phyloP scores from a whole-genome alignment of 768 basidiomycete genomes.

The Cubamyces lactineus region DNA sequence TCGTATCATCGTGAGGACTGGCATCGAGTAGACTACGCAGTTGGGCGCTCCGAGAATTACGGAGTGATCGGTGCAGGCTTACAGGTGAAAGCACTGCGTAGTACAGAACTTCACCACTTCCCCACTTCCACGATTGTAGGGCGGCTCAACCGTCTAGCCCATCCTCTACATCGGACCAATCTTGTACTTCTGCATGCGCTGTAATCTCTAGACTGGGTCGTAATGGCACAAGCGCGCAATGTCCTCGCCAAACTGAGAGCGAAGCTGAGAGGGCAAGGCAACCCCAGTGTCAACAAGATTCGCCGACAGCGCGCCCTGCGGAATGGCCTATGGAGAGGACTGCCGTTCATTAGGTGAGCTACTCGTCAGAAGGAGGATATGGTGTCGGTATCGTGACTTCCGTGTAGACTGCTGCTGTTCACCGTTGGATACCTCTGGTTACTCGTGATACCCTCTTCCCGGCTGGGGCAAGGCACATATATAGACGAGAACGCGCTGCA shows the following conservation, averaged over 20 bases:
- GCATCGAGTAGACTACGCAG: background rate
- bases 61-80: background rate
- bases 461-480: slow-evolving; percentile 70
- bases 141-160: no score
- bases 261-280: slow-evolving; percentile 15
- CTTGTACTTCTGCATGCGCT: no score
- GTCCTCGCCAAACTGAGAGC: slow-evolving; percentile 5
- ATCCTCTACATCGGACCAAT: no score
- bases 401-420: slow-evolving; percentile 57
- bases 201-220: background rate
- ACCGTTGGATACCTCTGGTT: slow-evolving; percentile 81
- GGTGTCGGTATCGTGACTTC: background rate
- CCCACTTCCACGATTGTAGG: no score
- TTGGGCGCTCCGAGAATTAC: slow-evolving; percentile 5
- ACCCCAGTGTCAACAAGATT: slow-evolving; percentile 43
- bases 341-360: slow-evolving; percentile 34
- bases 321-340: slow-evolving; percentile 38
- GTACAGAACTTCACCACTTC: no score
- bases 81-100: background rate
- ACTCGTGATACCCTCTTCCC: slow-evolving; percentile 67
- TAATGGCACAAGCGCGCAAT: background rate
- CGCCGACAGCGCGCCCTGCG: slow-evolving; percentile 47
- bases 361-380: background rate
- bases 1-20: no score
- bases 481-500: slow-evolving; percentile 97